Percentiles rank a stretch among this genome's conserved stretches.
Conservation (phyloP, 176 grass and related monocot genomes). For the Zea mays region Zm-B73-REFERENCE-NAM-5.0 NC_050096.1:301723001-301723500, state of each 20-base stretch:
- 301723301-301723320: constrained; percentile 25
- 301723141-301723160: constrained; percentile 80
- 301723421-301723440: constrained; percentile 31
- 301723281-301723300: neutral
- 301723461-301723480: neutral
- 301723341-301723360: constrained; percentile 13
- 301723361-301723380: constrained; percentile 9
- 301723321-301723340: constrained; percentile 42
- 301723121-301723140: constrained; percentile 78
- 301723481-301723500: constrained; percentile 21
- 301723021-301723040: neutral
- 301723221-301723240: neutral
- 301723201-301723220: constrained; percentile 32
- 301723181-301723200: constrained; percentile 56
- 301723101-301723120: constrained; percentile 65
- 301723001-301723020: neutral
- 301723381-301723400: constrained; percentile 6
- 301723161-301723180: constrained; percentile 82
- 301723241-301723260: neutral
- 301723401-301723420: neutral
- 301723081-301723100: constrained; percentile 67
- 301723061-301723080: neutral
- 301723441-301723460: constrained; percentile 22
- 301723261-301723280: neutral
- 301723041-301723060: neutral